phyloP scores from a whole-genome alignment of 2,329 filamentous ascomycete species.

The Ceratocystis cacaofunesta region DNA sequence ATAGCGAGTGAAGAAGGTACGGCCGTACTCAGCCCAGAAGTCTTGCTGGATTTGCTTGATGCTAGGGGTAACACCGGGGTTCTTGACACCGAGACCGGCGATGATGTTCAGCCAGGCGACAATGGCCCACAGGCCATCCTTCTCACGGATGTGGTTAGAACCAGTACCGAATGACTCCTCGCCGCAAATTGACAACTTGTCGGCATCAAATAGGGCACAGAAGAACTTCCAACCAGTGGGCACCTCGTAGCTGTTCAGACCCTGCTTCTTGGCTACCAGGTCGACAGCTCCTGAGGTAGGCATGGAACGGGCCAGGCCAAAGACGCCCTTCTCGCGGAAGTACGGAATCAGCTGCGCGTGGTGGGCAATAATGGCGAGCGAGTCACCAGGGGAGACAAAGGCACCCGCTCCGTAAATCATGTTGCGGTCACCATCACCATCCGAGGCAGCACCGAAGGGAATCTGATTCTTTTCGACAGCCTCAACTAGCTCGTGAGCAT shows the following conservation, averaged over 20 bases:
- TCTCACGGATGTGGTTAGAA: conserved; percentile 97
- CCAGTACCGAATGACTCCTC: conserved; percentile 98
- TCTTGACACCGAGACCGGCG: conserved; percentile 74
- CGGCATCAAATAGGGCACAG: conserved; percentile 83
- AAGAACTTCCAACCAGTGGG: conserved; percentile 99
- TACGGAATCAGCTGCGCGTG: conserved; percentile 93
- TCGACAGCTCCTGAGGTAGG: conserved; percentile 92
- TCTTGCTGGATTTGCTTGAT: conserved; percentile 94
- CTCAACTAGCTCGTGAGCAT: conserved; percentile 87
- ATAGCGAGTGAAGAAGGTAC: conserved; percentile 97
- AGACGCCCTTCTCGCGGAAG: conserved; percentile 94
- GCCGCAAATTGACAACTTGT: conserved; percentile 96
- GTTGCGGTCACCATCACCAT: conserved; percentile 96
- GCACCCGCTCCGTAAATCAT: conserved; percentile 98
- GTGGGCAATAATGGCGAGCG: conserved; percentile 93
- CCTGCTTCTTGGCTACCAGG: conserved; percentile 87
- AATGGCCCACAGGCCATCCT: conserved; percentile 95
- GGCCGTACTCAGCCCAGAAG: conserved; percentile 92
- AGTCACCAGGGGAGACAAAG: conserved; percentile 95
- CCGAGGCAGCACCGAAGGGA: conserved; percentile 90
- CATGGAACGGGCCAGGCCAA: conserved; percentile 92
- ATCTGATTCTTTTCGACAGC: conserved; percentile 82
- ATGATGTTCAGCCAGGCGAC: conserved; percentile 99
- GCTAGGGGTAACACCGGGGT: conserved; percentile 65
- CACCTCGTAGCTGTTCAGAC: conserved; percentile 84